Evolutionary conservation across 768 basidiomycete species (phyloP).

Genomic region (Mycena metata): DNA sequence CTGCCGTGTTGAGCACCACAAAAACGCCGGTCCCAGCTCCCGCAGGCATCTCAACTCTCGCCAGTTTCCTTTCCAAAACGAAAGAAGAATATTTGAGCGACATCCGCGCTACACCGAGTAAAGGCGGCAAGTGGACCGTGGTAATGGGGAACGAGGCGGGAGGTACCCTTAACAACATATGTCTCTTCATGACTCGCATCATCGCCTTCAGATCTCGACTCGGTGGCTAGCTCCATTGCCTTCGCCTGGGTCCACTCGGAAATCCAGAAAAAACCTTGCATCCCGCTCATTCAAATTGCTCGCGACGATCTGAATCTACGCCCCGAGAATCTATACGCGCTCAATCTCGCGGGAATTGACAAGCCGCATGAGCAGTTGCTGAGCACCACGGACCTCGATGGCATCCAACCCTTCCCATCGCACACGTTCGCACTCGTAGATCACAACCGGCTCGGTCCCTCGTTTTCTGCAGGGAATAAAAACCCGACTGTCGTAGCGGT

Average conservation of each 20-base stretch:
- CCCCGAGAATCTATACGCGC: slow-evolving; percentile 87
- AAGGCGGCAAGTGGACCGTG: slow-evolving; percentile 79
- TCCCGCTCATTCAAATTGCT: slow-evolving; percentile 81
- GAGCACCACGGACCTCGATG: slow-evolving; percentile 75
- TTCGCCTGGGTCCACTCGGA: slow-evolving; percentile 83
- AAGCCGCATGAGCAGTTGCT: slow-evolving; percentile 69
- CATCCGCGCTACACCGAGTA: slow-evolving; percentile 55
- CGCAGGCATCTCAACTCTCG: slow-evolving; percentile 42
- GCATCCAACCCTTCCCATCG: slow-evolving; percentile 61
- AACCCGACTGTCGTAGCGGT: slow-evolving; percentile 75
- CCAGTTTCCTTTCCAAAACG: slow-evolving; percentile 57
- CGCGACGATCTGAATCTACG: slow-evolving; percentile 81
- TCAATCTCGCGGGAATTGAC: slow-evolving; percentile 69
- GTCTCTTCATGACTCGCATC: background rate
- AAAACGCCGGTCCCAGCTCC: slow-evolving; percentile 39
- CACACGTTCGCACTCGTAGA: slow-evolving; percentile 87
- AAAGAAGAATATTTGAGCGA: slow-evolving; percentile 76
- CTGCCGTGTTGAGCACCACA: slow-evolving; percentile 49
- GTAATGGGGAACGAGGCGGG: slow-evolving; percentile 98
- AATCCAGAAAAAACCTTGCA: slow-evolving; percentile 64
- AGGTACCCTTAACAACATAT: slow-evolving; percentile 60
- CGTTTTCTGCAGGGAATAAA: slow-evolving; percentile 57
- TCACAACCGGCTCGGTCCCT: slow-evolving; percentile 78
- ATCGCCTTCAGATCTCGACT: slow-evolving; percentile 82
- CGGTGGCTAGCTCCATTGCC: slow-evolving; percentile 86